Evolutionary conservation across 1,284 basidiomycete species (phyloP).

Genomic region (Pisolithus thermaeus): DNA sequence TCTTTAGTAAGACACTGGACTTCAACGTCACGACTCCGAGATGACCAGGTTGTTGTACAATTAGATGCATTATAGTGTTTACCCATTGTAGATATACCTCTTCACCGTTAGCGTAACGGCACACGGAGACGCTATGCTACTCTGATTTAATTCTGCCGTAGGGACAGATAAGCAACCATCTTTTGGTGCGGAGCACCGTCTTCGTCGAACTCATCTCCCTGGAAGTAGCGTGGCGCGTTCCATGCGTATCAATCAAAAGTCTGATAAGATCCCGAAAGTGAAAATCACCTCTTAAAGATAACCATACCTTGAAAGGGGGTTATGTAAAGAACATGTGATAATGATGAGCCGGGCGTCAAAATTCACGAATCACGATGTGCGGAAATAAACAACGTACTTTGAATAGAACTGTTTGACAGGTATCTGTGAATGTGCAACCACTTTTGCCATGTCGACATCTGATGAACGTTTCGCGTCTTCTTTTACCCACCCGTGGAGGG

Average conservation of each 20-base stretch:
- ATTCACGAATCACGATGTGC: background rate
- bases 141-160: slow-evolving; percentile 25
- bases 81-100: slow-evolving; percentile 29
- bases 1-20: slow-evolving; percentile 30
- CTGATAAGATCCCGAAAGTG: slow-evolving; percentile 8
- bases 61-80: slow-evolving; percentile 29
- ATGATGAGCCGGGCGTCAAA: slow-evolving; percentile 5
- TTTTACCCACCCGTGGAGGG: slow-evolving; percentile 53
- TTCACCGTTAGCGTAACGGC: slow-evolving; percentile 9
- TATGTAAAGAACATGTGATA: background rate
- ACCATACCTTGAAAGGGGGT: slow-evolving; percentile 49
- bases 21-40: slow-evolving; percentile 13
- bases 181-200: slow-evolving; percentile 76
- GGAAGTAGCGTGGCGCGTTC: slow-evolving; percentile 8
- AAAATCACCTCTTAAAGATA: slow-evolving; percentile 52
- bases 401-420: slow-evolving; percentile 66
- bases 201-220: slow-evolving; percentile 76
- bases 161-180: slow-evolving; percentile 56
- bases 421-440: slow-evolving; percentile 65
- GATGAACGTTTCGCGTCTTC: slow-evolving; percentile 34
- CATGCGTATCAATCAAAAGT: slow-evolving; percentile 12
- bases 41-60: slow-evolving; percentile 32
- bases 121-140: slow-evolving; percentile 21
- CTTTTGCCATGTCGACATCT: slow-evolving; percentile 26
- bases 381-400: slow-evolving; percentile 44